Percentiles rank a stretch among this genome's conserved stretches.
Evolutionary conservation across 2,329 filamentous ascomycete species (phyloP).

Genomic region (Fusarium denticulatum): DNA sequence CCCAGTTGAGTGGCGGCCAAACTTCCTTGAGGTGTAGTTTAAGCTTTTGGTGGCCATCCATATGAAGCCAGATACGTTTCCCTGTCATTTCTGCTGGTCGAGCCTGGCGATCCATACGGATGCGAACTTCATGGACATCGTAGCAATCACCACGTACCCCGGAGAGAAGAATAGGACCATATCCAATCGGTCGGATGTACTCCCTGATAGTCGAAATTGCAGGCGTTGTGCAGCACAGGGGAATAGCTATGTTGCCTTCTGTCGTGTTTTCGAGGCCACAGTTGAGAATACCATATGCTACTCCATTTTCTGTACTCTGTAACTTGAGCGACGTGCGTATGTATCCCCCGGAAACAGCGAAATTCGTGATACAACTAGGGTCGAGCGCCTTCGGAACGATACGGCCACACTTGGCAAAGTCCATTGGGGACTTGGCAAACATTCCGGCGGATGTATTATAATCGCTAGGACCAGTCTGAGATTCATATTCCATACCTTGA

Average conservation of each 20-base stretch:
- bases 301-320: no score
- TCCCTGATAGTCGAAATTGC: background rate
- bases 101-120: background rate
- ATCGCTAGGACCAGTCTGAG: rapidly evolving
- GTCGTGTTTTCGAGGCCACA: background rate
- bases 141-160: rapidly evolving
- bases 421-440: background rate
- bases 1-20: background rate
- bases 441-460: background rate
- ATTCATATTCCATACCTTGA: background rate
- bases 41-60: background rate
- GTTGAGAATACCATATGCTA: background rate
- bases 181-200: background rate
- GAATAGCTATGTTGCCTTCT: background rate
- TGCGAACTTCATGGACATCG: rapidly evolving
- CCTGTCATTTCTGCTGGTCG: rapidly evolving
- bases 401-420: background rate
- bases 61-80: background rate
- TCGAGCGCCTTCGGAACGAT: background rate
- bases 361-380: background rate
- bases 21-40: background rate
- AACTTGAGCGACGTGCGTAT: background rate
- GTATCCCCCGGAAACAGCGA: background rate
- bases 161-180: background rate
- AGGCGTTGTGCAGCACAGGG: background rate